phyloP scores from a whole-genome alignment of 192 early-diverging fungal genomes.

The Podochytrium sp. region DNA sequence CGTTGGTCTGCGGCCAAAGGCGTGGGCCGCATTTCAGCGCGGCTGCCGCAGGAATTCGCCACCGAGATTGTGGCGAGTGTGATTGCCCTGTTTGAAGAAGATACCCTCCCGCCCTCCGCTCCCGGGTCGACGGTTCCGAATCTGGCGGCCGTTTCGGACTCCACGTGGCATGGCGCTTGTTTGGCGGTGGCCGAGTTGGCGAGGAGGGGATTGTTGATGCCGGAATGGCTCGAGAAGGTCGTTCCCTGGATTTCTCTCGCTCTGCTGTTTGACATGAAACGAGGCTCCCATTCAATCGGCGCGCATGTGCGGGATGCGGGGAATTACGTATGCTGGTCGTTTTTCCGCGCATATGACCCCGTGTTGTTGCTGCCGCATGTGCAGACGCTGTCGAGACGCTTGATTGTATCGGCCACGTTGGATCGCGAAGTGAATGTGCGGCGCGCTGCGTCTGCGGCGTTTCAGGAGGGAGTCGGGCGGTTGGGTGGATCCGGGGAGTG shows the following conservation, averaged over 20 bases:
- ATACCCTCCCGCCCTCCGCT: constrained; percentile 53
- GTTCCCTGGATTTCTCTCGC: constrained; percentile 81
- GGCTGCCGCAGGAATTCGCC: constrained; percentile 79
- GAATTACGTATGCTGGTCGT: constrained; percentile 97
- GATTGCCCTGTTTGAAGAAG: constrained; percentile 81
- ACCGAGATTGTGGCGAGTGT: constrained; percentile 83
- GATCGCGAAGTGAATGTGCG: constrained; percentile 95
- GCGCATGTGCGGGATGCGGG: constrained; percentile 93
- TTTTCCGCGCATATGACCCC: constrained; percentile 87
- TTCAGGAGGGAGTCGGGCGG: constrained; percentile 97
- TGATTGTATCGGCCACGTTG: constrained; percentile 81
- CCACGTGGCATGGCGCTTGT: constrained; percentile 93
- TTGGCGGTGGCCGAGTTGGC: constrained; percentile 91
- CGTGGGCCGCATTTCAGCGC: constrained; percentile 81
- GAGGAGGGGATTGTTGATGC: constrained; percentile 80
- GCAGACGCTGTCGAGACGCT: constrained; percentile 65
- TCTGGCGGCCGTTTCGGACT: constrained; percentile 76
- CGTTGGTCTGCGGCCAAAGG: constrained; percentile 98
- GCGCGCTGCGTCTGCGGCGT: constrained; percentile 92
- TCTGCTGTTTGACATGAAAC: constrained; percentile 86
- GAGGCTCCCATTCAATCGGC: constrained; percentile 90
- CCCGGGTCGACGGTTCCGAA: background rate
- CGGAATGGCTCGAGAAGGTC: constrained; percentile 66
- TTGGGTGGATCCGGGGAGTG: constrained; percentile 50
- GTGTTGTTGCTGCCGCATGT: constrained; percentile 69